Percentiles rank a stretch among this genome's conserved stretches.
These are phyloP conservation scores for Puccinia brachypodii DNA, from an alignment of 1,284 basidiomycete genomes.

Conservation along the genomic window DNA sequence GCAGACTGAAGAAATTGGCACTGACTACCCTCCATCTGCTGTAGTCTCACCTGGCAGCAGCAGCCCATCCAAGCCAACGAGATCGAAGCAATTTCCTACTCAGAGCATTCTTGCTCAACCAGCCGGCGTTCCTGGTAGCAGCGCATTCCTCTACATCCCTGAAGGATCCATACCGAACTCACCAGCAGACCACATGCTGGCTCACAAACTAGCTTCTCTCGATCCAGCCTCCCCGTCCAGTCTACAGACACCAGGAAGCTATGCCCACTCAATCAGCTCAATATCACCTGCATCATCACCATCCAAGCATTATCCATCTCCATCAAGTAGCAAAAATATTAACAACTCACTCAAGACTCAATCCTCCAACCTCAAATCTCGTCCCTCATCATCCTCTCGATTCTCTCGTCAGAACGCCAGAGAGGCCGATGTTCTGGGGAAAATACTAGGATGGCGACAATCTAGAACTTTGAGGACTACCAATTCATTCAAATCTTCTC, in stretches of 20 bases:
- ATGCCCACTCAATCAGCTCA: background rate
- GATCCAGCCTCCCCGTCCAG: background rate
- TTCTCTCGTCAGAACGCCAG: background rate
- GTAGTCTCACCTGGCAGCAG: background rate
- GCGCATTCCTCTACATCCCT: constrained; percentile 11
- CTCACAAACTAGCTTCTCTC: background rate
- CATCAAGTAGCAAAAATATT: background rate
- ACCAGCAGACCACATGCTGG: background rate
- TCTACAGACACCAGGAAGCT: background rate
- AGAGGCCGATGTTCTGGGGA: constrained; percentile 53
- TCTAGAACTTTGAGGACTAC: background rate
- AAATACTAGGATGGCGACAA: constrained; percentile 53
- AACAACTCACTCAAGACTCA: constrained; percentile 3
- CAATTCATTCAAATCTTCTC: background rate
- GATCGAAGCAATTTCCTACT: background rate
- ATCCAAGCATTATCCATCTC: background rate
- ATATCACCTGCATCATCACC: background rate
- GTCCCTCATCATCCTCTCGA: background rate
- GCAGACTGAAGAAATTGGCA: too few relatives aligned
- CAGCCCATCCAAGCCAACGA: background rate
- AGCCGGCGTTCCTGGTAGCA: background rate
- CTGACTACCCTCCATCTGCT: background rate
- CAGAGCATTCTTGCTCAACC: background rate
- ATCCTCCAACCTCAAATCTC: background rate
- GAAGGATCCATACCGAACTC: background rate